These are phyloP conservation scores for Colletotrichum truncatum DNA, from an alignment of 2,329 filamentous ascomycete species.

Conservation along the genomic window DNA sequence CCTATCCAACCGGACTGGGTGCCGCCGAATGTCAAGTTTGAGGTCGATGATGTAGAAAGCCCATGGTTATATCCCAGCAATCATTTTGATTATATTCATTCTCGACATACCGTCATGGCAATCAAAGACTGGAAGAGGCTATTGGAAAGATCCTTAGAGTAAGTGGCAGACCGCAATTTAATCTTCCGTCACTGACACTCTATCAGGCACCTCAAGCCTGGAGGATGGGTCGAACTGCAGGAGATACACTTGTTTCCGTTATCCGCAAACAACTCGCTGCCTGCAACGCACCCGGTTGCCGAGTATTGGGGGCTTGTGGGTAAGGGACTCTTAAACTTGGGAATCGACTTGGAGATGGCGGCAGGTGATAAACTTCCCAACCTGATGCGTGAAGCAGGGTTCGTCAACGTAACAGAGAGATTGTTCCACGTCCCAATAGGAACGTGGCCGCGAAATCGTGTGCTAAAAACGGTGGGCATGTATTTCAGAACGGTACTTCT, in stretches of 20 bases:
- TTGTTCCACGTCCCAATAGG: slow-evolving; percentile 63
- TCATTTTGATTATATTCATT: slow-evolving; percentile 69
- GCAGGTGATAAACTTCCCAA: slow-evolving; percentile 50
- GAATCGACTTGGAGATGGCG: slow-evolving; percentile 56
- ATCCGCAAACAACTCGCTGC: slow-evolving; percentile 50
- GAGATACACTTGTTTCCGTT: slow-evolving; percentile 61
- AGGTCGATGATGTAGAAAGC: slow-evolving; percentile 66
- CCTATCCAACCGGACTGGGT: slow-evolving; percentile 67
- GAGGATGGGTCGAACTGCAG: slow-evolving; percentile 65
- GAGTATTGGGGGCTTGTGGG: slow-evolving; percentile 57
- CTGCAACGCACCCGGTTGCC: slow-evolving; percentile 50
- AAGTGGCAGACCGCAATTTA: slow-evolving; percentile 31
- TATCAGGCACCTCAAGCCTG: slow-evolving; percentile 58
- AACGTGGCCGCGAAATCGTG: slow-evolving; percentile 61
- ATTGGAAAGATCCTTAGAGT: slow-evolving; percentile 57
- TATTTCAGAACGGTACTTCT: slow-evolving; percentile 61
- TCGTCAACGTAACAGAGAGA: slow-evolving; percentile 59
- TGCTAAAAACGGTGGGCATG: slow-evolving; percentile 59
- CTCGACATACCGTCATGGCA: slow-evolving; percentile 64
- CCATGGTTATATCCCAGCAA: slow-evolving; percentile 63
- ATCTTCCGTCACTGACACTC: neutral
- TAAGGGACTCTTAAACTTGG: slow-evolving; percentile 52
- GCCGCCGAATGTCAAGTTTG: slow-evolving; percentile 64
- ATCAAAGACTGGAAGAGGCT: slow-evolving; percentile 64
- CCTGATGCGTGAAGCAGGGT: slow-evolving; percentile 60